phyloP scores from a whole-genome alignment of 139 green algal genomes.

The Diplosphaera chodatii region DNA sequence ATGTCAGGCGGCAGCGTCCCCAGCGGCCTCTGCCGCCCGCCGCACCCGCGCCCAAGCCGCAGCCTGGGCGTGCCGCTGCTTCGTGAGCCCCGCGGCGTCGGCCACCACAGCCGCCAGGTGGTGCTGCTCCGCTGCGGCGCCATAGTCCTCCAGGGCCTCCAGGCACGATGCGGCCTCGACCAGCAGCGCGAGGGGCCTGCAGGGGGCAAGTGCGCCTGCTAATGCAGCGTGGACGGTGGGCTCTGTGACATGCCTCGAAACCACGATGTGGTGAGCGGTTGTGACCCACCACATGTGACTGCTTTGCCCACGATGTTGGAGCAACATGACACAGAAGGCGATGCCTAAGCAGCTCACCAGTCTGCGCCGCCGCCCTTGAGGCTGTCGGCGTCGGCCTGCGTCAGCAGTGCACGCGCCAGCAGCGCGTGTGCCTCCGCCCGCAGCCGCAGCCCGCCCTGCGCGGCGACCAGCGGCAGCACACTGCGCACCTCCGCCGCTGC shows the following conservation, averaged over 20 bases:
- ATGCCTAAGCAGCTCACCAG: background rate
- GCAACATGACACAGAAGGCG: background rate
- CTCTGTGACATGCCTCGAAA: no score
- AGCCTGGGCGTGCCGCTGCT: background rate
- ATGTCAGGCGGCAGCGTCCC: no score
- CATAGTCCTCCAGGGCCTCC: background rate
- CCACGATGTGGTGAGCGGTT: no score
- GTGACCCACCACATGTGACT: no score
- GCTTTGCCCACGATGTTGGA: no score
- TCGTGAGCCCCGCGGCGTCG: background rate
- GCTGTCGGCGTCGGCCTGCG: background rate
- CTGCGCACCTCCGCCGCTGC: background rate
- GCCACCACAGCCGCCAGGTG: background rate
- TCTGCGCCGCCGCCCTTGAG: background rate
- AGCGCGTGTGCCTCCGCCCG: background rate
- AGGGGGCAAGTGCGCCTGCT: no score
- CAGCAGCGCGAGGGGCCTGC: background rate
- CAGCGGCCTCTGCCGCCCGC: no score
- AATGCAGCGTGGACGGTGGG: no score
- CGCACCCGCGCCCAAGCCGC: background rate
- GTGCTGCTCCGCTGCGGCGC: background rate
- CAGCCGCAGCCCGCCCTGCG: background rate
- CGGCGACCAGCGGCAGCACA: background rate
- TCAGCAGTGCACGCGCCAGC: background rate
- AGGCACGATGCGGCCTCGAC: background rate